Evolutionary conservation across 116 monocot genomes (phyloP).

Genomic region (Posidonia oceanica): DNA sequence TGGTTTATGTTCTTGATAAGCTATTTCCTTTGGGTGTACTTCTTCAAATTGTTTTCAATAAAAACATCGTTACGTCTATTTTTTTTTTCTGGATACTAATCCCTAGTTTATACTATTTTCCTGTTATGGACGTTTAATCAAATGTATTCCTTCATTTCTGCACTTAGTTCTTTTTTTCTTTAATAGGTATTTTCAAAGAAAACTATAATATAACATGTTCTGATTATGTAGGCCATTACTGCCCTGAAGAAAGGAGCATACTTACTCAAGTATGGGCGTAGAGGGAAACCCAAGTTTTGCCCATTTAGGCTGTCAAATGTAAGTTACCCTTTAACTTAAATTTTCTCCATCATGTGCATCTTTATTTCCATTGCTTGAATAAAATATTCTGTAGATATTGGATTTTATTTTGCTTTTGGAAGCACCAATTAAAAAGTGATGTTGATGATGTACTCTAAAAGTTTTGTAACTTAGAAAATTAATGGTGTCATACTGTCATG

Average conservation of each 20-base stretch:
- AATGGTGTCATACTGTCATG: too few relatives aligned
- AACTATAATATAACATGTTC: neutral
- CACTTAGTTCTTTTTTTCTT: neutral
- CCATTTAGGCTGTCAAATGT: constrained; percentile 35
- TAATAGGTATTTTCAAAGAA: neutral
- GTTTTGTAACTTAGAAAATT: too few relatives aligned
- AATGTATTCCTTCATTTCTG: neutral
- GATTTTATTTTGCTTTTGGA: neutral
- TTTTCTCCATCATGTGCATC: neutral
- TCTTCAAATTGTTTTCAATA: too few relatives aligned
- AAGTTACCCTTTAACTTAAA: constrained; percentile 5
- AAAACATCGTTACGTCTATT: too few relatives aligned
- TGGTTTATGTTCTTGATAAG: too few relatives aligned
- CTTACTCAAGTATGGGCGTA: constrained; percentile 35
- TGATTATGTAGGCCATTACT: constrained; percentile 26
- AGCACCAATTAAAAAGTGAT: neutral
- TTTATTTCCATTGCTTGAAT: neutral
- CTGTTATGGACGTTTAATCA: neutral
- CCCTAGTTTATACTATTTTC: neutral
- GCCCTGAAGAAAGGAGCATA: constrained; percentile 43
- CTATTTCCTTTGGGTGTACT: too few relatives aligned
- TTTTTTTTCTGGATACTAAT: too few relatives aligned
- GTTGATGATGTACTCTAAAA: neutral
- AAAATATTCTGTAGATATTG: neutral
- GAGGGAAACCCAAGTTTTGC: constrained; percentile 42